These are phyloP conservation scores for Microcera coccophila DNA, from an alignment of 2,329 filamentous ascomycete species.

Conservation along the genomic window DNA sequence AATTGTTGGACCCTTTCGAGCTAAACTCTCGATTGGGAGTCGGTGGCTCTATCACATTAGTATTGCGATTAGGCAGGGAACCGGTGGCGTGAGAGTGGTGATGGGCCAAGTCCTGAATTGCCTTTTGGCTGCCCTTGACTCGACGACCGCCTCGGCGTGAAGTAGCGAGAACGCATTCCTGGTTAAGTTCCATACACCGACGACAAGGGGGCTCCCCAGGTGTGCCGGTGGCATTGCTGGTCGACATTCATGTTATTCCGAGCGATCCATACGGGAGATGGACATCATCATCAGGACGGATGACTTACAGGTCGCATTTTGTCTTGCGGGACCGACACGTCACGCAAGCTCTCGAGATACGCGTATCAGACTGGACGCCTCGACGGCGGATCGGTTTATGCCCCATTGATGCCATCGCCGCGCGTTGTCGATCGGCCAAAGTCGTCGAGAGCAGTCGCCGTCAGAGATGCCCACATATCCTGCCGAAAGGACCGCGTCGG, in stretches of 20 bases:
- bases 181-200: constrained; percentile 35
- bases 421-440: no score
- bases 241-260: neutral
- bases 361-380: neutral
- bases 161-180: constrained; percentile 39
- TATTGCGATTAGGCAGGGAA: neutral
- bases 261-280: no score
- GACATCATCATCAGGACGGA: no score
- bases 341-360: neutral
- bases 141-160: constrained; percentile 38
- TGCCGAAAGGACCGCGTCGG: no score
- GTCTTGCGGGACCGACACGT: neutral
- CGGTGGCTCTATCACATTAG: neutral
- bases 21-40: constrained; percentile 6
- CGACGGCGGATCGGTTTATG: neutral
- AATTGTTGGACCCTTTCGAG: constrained; percentile 1
- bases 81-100: no score
- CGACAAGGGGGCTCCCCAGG: constrained; percentile 36
- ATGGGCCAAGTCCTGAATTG: no score
- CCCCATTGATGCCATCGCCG: neutral
- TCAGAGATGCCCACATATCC: no score
- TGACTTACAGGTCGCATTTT: neutral
- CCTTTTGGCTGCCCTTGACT: constrained; percentile 31
- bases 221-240: constrained; percentile 33
- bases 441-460: no score